phyloP scores from a whole-genome alignment of 202 grass and related monocot genomes.

The Cymbopogon flexuosus region DNA sequence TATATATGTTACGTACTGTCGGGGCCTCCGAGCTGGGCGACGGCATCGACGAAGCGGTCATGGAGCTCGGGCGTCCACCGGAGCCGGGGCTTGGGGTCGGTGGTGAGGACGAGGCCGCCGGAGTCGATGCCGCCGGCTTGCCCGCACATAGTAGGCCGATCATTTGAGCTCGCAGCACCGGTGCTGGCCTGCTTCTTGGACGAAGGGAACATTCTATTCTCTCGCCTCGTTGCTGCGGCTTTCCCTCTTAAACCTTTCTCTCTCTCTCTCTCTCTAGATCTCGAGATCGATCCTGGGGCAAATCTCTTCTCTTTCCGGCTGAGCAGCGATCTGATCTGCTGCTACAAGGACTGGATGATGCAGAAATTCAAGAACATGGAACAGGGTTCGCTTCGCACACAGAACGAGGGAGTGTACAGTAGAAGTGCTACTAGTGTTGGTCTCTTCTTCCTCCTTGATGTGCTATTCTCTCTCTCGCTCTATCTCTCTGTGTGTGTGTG shows the following conservation, averaged over 20 bases:
- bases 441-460: conserved; percentile 29
- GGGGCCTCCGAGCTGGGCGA: too few relatives aligned
- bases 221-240: conserved; percentile 25
- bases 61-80: too few relatives aligned
- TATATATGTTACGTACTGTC: conserved; percentile 16
- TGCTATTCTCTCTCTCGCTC: background rate
- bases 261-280: conserved; percentile 36
- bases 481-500: background rate
- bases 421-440: background rate
- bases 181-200: conserved; percentile 62
- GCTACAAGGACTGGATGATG: conserved; percentile 30
- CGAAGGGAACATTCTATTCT: conserved; percentile 88
- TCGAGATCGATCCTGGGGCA: background rate
- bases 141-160: conserved; percentile 65
- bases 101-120: conserved; percentile 94
- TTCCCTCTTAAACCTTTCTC: background rate
- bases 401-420: conserved; percentile 34
- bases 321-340: conserved; percentile 29
- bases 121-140: conserved; percentile 55
- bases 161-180: conserved; percentile 46
- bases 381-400: conserved; percentile 57
- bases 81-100: background rate
- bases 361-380: conserved; percentile 60
- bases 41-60: too few relatives aligned
- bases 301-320: conserved; percentile 22